Evolutionary conservation across 768 basidiomycete species (phyloP).

Genomic region (Macrolepiota albuminosa): DNA sequence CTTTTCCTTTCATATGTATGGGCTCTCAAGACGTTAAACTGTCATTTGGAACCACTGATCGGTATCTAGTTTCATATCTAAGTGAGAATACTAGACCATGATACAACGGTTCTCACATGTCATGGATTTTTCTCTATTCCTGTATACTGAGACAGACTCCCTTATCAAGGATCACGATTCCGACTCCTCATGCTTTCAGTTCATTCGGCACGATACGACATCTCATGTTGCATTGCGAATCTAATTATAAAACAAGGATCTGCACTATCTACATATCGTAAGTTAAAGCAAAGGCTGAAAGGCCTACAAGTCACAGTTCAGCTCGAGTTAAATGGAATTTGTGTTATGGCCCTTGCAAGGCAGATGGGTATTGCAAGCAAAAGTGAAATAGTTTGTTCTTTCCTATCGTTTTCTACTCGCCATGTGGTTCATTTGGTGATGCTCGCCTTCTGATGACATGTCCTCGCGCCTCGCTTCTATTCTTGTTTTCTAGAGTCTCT

Average conservation of each 20-base stretch:
- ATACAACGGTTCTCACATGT: too few relatives aligned
- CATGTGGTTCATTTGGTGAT: constrained; percentile 3
- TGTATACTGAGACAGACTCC: too few relatives aligned
- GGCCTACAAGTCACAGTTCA: not conserved
- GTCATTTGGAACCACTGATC: too few relatives aligned
- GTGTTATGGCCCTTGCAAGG: not conserved
- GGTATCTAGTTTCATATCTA: too few relatives aligned
- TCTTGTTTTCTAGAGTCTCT: constrained; percentile 4
- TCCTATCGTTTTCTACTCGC: not conserved
- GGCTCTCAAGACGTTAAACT: too few relatives aligned
- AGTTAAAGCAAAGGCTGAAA: not conserved
- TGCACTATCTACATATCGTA: not conserved
- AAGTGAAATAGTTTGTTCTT: not conserved
- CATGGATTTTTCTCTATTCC: too few relatives aligned
- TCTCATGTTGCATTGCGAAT: not conserved
- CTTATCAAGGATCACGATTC: not conserved
- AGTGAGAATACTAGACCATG: too few relatives aligned
- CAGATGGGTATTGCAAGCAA: not conserved
- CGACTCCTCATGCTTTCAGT: not conserved
- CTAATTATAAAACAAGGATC: not conserved
- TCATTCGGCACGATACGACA: not conserved
- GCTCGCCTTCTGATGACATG: constrained; percentile 5
- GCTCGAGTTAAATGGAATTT: not conserved
- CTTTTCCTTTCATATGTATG: too few relatives aligned
- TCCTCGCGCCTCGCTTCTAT: constrained; percentile 11